A percentile compares a stretch with the other conserved stretches of the same genome.
Evolutionary conservation across 2,329 filamentous ascomycete species (phyloP).

Genomic region (Paecilomyces dactylethromorphus): DNA sequence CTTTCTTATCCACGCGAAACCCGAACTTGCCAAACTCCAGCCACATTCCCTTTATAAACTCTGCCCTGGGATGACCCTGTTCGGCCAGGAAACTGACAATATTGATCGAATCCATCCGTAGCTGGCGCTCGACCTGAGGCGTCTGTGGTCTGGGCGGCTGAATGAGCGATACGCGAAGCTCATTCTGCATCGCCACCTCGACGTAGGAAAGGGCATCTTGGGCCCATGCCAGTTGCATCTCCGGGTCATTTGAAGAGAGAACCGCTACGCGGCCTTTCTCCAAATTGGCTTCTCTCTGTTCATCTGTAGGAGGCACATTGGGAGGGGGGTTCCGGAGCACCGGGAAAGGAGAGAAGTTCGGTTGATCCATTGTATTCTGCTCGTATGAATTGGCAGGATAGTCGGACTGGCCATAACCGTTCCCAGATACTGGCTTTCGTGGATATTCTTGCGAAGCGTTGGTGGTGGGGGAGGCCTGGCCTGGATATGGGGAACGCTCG

Average conservation of each 20-base stretch:
- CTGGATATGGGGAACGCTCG: conserved; percentile 26
- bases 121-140: conserved; percentile 79
- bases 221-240: conserved; percentile 95
- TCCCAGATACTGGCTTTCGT: not conserved
- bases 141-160: conserved; percentile 64
- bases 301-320: conserved; percentile 87
- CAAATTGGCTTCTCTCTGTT: conserved; percentile 84
- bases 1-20: conserved; percentile 82
- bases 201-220: conserved; percentile 86
- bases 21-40: conserved; percentile 96
- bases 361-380: conserved; percentile 50
- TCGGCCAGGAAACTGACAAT: conserved; percentile 85
- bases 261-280: conserved; percentile 79
- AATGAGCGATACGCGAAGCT: conserved; percentile 57
- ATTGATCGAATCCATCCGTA: conserved; percentile 82
- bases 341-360: conserved; percentile 88
- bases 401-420: not conserved
- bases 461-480: conserved; percentile 28
- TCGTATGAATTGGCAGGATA: conserved; percentile 37
- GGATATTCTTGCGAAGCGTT: conserved; percentile 16
- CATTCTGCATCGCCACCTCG: conserved; percentile 73
- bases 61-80: conserved; percentile 85
- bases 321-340: conserved; percentile 70
- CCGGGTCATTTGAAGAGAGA: conserved; percentile 85
- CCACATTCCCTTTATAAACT: conserved; percentile 95